phyloP scores from a whole-genome alignment of 352 stramenopile genomes.

The Achlya hypogyna region DNA sequence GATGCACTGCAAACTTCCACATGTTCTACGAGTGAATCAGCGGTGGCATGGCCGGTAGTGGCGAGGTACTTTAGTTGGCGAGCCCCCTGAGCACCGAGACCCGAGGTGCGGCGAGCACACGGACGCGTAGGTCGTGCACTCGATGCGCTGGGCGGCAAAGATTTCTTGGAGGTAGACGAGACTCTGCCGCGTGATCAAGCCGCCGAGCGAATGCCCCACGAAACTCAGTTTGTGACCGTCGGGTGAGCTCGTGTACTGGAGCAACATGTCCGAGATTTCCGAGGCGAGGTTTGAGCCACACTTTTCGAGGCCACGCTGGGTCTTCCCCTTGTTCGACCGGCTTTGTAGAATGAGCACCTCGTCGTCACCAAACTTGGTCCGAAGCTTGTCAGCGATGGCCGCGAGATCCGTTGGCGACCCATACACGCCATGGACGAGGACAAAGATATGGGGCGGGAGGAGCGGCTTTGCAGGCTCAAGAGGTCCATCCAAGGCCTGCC shows the following conservation, averaged over 20 bases:
- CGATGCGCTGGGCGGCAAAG: neutral
- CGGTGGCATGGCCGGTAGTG: neutral
- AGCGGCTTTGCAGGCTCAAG: neutral
- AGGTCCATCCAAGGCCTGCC: neutral
- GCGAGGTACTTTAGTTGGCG: neutral
- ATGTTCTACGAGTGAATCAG: neutral
- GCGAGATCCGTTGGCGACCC: neutral
- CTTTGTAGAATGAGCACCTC: neutral
- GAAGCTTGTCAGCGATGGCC: neutral
- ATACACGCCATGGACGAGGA: constrained; percentile 7
- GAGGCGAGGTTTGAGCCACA: neutral
- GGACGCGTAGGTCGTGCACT: neutral
- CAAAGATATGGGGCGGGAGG: constrained; percentile 4
- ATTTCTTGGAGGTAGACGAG: constrained; percentile 6
- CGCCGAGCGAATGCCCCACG: constrained; percentile 6
- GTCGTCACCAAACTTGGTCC: neutral
- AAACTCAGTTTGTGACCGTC: neutral
- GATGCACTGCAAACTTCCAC: constrained; percentile 5
- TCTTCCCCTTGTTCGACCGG: neutral
- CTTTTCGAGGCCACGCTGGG: neutral
- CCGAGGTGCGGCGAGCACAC: constrained; percentile 5
- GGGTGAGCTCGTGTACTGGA: neutral
- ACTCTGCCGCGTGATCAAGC: neutral
- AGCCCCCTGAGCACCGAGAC: neutral
- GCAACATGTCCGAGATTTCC: constrained; percentile 7